phyloP scores from a whole-genome alignment of 192 early-diverging fungal genomes.

The Dissophora ornata region DNA sequence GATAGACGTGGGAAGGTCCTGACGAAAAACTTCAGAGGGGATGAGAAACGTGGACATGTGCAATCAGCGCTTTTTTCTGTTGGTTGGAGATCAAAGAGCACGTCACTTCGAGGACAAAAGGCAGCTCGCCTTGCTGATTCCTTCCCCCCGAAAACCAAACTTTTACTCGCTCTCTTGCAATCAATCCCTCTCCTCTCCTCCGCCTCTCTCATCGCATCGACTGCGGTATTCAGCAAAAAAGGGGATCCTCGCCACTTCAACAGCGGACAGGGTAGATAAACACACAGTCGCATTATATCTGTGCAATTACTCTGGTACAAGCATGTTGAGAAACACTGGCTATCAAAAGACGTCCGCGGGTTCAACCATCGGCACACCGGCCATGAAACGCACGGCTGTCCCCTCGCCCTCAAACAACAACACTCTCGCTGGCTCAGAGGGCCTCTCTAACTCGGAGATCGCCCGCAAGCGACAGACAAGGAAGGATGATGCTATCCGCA shows the following conservation, averaged over 20 bases:
- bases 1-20: neutral
- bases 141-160: too few relatives aligned
- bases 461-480: conserved; percentile 57
- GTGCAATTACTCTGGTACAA: too few relatives aligned
- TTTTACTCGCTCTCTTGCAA: too few relatives aligned
- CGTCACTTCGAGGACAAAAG: neutral
- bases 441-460: conserved; percentile 37
- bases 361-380: conserved; percentile 37
- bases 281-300: too few relatives aligned
- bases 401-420: conserved; percentile 25
- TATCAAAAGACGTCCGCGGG: conserved; percentile 40
- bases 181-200: neutral
- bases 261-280: too few relatives aligned
- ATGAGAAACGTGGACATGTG: neutral
- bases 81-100: neutral
- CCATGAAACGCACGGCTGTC: conserved; percentile 40
- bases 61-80: neutral
- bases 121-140: too few relatives aligned
- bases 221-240: too few relatives aligned
- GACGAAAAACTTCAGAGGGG: neutral
- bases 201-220: too few relatives aligned
- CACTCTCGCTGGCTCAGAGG: conserved; percentile 11
- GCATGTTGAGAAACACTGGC: conserved; percentile 28
- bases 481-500: conserved; percentile 74
- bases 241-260: too few relatives aligned